Evolutionary conservation across 2,329 filamentous ascomycete species (phyloP), one percentile per base, ranked within the genome.

Genomic region (Lachnellula suecica): DNA sequence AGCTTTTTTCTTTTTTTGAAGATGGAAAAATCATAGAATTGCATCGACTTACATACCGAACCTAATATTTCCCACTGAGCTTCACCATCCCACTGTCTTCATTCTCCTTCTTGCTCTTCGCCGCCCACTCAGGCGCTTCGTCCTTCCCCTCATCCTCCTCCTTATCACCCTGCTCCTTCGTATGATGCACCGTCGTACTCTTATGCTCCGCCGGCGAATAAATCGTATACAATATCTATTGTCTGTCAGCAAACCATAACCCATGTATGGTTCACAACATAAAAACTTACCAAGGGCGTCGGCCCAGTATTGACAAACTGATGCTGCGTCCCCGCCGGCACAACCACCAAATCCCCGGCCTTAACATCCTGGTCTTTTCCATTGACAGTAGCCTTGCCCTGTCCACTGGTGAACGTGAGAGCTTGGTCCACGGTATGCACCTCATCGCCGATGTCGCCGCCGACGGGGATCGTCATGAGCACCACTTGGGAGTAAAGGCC

Each of bases 391-490:
- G 82, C 82, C 23, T 79, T 77, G 0, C 79, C 82, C 10, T 69
- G 72, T 11, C 83, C 83, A 5, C 76, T 79, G 0, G 82, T 87
- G 67, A 87, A 85, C 11, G 84, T 82, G 11, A 87, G 71, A 50
- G 83, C 79, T 59, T 87, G 83, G 57, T 87, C 83, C 34, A 85
- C 82, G 0, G 78, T 79, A 64, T 86, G 83, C 54, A 84, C 82
- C 69, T 86, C 82, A 47, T 86, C 82, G n/a, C 83, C 82, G 59
- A 87, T 86, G 25, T 87, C 82, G 2, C 83, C 82, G 13, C 75
- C 77, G 0, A 83, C 78, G 0, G 83, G 83, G 0, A 87, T 74
- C 40, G 82, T 83, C 83, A 86, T 87, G 0, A 83, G 74, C 0
- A 86, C 83, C 8, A 87, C 67, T 66, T 87, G 83, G 10, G 74